Percentiles rank a stretch among this genome's conserved stretches.
phyloP scores from a whole-genome alignment of 805 yeast genomes.

The Candida awuae region DNA sequence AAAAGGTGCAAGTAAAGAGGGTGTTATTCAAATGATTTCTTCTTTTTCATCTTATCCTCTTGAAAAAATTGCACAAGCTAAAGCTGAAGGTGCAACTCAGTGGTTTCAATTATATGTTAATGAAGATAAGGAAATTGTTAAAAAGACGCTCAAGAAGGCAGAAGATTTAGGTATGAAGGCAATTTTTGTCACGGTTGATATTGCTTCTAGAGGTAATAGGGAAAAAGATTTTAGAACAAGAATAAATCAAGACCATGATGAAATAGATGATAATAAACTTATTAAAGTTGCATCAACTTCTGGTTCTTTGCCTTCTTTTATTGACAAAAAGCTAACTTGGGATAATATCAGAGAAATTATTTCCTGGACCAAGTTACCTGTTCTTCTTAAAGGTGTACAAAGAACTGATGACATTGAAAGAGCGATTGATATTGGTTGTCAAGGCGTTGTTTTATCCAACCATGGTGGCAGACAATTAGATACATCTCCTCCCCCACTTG shows the following conservation, averaged over 20 bases:
- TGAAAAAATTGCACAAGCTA: constrained; percentile 47
- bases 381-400: constrained; percentile 54
- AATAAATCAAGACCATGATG: constrained; percentile 44
- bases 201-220: constrained; percentile 78
- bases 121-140: too few relatives aligned
- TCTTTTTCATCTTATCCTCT: constrained; percentile 77
- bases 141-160: too few relatives aligned
- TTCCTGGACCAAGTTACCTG: constrained; percentile 42
- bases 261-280: too few relatives aligned
- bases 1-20: constrained; percentile 59
- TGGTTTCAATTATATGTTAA: constrained; percentile 18
- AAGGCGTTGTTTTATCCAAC: constrained; percentile 59
- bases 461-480: constrained; percentile 73
- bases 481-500: constrained; percentile 51
- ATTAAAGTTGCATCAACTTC: too few relatives aligned
- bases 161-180: constrained; percentile 50
- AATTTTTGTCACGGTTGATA: constrained; percentile 77
- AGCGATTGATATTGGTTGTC: constrained; percentile 50
- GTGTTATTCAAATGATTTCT: constrained; percentile 78
- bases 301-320: constrained; percentile 10
- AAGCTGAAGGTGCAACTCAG: constrained; percentile 59
- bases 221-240: constrained; percentile 77
- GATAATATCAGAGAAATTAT: constrained; percentile 49
- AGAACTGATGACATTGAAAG: constrained; percentile 52
- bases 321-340: constrained; percentile 38